Evolutionary conservation across 495 filamentous ascomycete species (phyloP).

Genomic region (Hypomontagnella submonticulosa): DNA sequence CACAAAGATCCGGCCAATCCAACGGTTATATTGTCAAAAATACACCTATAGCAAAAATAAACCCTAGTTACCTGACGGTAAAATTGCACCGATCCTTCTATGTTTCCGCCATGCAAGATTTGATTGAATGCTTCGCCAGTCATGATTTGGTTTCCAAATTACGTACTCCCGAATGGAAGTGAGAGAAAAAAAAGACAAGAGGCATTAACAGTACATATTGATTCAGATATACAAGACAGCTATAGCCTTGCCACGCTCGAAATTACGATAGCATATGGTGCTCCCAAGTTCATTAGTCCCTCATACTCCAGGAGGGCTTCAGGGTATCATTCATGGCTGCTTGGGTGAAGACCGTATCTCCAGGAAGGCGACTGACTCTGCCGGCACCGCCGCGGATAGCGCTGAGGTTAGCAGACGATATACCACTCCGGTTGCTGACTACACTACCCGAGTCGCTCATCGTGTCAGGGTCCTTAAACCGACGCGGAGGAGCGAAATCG

Average conservation of each 20-base stretch:
- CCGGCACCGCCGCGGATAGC: constrained; percentile 91
- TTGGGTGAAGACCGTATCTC: constrained; percentile 83
- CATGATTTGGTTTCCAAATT: constrained; percentile 44
- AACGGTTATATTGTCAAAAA: constrained; percentile 34
- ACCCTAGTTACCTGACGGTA: constrained; percentile 35
- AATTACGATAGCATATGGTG: constrained; percentile 18
- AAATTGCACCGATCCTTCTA: constrained; percentile 41
- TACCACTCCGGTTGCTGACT: constrained; percentile 82
- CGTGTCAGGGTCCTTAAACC: constrained; percentile 77
- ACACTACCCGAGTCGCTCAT: constrained; percentile 90
- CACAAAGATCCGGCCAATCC: constrained; percentile 25
- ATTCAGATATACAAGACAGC: constrained; percentile 42
- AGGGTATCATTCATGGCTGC: constrained; percentile 75
- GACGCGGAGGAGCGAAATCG: constrained; percentile 94
- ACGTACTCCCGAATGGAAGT: constrained; percentile 37
- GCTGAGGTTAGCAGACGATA: constrained; percentile 74
- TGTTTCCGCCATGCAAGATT: constrained; percentile 40
- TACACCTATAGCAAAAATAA: constrained; percentile 36
- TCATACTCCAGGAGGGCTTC: constrained; percentile 83
- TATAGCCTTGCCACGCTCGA: constrained; percentile 21
- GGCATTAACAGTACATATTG: constrained; percentile 45
- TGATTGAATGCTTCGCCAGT: constrained; percentile 37
- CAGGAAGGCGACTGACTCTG: constrained; percentile 85
- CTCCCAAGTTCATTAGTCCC: constrained; percentile 42
- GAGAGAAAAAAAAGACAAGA: constrained; percentile 8